Base-by-base conservation (phyloP, 768 basidiomycete genomes). In the Lentinula sp. region DNA sequence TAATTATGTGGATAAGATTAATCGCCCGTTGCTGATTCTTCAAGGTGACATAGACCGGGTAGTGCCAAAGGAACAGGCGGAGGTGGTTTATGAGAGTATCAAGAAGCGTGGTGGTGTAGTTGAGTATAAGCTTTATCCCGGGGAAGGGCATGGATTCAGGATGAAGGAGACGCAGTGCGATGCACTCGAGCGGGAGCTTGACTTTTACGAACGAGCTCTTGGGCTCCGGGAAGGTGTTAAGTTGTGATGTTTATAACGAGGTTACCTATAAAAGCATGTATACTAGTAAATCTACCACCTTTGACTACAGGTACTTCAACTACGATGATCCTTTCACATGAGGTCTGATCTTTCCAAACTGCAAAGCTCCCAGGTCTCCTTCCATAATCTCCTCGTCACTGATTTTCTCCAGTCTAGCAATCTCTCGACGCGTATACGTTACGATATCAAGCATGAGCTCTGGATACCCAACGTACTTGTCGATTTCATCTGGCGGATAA, bases 401-500 rank as follows among this genome's bases (percentile, higher is more conserved):
- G 54, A 82, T 62, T 16, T 64, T 65, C 61, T 95, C 88, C 35
- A 97, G 75, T 57, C 93, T 71, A 16, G 76, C 75, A 37, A 90
- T 74, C 75, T 96, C 95, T 57, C 84, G 76, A 51, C 94, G 77
- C 16, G 92, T 71, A 66, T 91, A 95, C 40, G 68, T 70, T 10
- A 90, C 87, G 15, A 94, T 70, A 28, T 79, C 78, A 23, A 87
- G 80, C 83, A 97, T 87, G 9, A 87, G 78, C 68, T 86, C 81
- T 1, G 92, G 88, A 67, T 92, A 90, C 56, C 79, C 74, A 11
- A 95, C 78, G 65, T 92, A 90, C 66, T 84, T 81, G 69, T 83
- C 81, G n/a, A 74, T 80, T 64, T 90, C 82, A 21, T 74, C 69
- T 0, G 82, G 79, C 13, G 75, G 69, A 70, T 87, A 91, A 70